Conservation (phyloP, 495 filamentous ascomycete species). For the Penicillium subrubescens region DNA sequence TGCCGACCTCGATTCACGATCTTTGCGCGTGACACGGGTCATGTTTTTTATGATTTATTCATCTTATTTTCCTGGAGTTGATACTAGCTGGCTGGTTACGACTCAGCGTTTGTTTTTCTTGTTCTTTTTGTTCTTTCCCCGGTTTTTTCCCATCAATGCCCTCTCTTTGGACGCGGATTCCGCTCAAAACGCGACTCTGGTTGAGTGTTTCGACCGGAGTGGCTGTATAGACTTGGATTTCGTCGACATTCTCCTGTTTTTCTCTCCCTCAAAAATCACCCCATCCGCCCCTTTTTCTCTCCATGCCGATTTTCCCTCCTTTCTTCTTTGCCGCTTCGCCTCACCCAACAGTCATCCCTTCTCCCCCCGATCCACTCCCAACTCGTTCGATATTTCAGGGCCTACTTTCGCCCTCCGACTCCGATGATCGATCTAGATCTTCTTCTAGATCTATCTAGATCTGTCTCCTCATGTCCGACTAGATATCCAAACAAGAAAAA, state of each 20-base stretch:
- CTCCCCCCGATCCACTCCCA: constrained; percentile 1
- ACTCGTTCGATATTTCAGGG: constrained; percentile 17
- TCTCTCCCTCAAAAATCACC: constrained; percentile 12
- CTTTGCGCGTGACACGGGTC: constrained; percentile 26
- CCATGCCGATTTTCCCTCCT: neutral
- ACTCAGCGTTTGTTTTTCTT: constrained; percentile 32
- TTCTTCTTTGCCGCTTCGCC: constrained; percentile 8
- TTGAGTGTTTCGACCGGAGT: constrained; percentile 6
- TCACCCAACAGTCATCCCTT: neutral
- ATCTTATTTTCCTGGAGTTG: constrained; percentile 24
- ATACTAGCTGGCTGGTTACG: constrained; percentile 42
- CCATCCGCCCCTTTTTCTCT: constrained; percentile 1
- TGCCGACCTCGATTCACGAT: constrained; percentile 31
- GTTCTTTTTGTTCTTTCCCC: constrained; percentile 14
- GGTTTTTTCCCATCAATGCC: constrained; percentile 8
- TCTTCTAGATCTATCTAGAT: constrained; percentile 4
- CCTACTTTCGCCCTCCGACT: constrained; percentile 31
- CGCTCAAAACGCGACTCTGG: constrained; percentile 1
- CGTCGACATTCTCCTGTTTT: constrained; percentile 11
- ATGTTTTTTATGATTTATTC: constrained; percentile 30
- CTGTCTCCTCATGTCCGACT: constrained; percentile 23
- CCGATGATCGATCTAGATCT: constrained; percentile 1
- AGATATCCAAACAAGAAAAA: constrained; percentile 38
- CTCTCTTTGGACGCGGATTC: constrained; percentile 15
- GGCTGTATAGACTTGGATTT: constrained; percentile 21